These are phyloP conservation scores for Prunus davidiana DNA, from an alignment of 306 rosid species.

Conservation along the genomic window DNA sequence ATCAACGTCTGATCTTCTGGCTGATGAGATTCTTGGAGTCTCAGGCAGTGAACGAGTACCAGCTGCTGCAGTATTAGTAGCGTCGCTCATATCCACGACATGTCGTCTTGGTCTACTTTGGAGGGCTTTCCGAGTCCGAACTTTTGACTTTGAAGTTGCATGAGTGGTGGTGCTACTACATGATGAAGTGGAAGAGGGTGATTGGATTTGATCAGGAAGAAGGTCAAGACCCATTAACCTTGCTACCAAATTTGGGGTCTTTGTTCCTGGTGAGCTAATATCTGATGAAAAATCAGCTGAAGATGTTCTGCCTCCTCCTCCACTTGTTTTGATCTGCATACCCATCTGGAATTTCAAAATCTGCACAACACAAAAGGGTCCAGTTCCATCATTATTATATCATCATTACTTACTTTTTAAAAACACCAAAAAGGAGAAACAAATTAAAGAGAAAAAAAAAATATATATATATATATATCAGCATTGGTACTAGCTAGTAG, in stretches of 20 bases:
- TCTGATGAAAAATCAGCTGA: conserved; percentile 50
- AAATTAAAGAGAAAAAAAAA: neutral
- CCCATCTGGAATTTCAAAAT: conserved; percentile 54
- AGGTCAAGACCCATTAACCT: conserved; percentile 96
- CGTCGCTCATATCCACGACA: conserved; percentile 17
- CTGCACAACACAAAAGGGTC: conserved; percentile 10
- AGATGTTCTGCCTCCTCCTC: conserved; percentile 19
- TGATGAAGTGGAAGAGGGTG: conserved; percentile 38
- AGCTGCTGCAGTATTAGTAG: neutral
- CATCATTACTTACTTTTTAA: conserved; percentile 17
- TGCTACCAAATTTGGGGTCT: conserved; percentile 90
- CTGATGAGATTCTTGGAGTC: conserved; percentile 64
- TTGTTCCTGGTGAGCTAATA: conserved; percentile 69
- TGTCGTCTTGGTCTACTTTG: conserved; percentile 32
- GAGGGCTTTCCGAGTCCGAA: conserved; percentile 21
- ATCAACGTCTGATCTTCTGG: conserved; percentile 73
- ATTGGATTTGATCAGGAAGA: conserved; percentile 60
- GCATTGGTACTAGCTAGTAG: neutral
- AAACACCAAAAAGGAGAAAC: neutral
- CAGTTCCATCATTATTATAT: conserved; percentile 11
- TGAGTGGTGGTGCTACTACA: conserved; percentile 18
- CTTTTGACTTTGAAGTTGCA: conserved; percentile 4
- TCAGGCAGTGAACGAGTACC: conserved; percentile 65
- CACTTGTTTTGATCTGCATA: conserved; percentile 60
- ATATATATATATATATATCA: neutral